A percentile compares a stretch with the other conserved stretches of the same genome.
phyloP scores from a whole-genome alignment of 345 rosid genomes.

The Litchi chinensis region DNA sequence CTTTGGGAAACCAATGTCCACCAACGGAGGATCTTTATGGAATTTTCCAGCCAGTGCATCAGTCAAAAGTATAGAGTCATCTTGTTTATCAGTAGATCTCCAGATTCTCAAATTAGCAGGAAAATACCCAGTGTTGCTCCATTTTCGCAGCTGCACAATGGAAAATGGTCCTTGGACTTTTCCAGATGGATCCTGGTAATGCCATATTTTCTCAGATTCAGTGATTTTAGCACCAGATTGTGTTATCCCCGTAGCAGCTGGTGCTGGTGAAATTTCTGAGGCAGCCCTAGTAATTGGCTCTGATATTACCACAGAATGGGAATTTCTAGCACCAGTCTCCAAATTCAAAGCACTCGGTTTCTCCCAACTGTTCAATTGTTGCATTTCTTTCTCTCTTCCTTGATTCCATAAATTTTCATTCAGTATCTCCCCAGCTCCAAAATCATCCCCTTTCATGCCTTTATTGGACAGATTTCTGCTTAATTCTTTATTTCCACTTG shows the following conservation, averaged over 20 bases:
- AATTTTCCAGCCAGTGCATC: conserved; percentile 77
- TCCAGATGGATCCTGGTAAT: conserved; percentile 93
- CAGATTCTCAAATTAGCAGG: conserved; percentile 86
- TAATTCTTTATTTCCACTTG: conserved; percentile 57
- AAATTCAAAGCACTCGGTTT: conserved; percentile 48
- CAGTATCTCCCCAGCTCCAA: conserved; percentile 50
- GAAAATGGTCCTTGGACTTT: conserved; percentile 98
- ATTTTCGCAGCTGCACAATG: conserved; percentile 87
- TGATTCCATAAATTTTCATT: conserved; percentile 60
- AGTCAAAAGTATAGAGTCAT: conserved; percentile 71
- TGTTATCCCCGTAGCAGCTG: conserved; percentile 38
- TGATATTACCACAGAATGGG: conserved; percentile 35
- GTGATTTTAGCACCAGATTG: conserved; percentile 51
- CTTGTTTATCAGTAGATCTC: conserved; percentile 62
- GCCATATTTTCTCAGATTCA: conserved; percentile 93
- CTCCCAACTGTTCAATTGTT: conserved; percentile 53
- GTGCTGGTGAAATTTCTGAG: conserved; percentile 42
- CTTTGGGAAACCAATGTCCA: conserved; percentile 35
- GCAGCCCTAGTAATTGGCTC: conserved; percentile 49
- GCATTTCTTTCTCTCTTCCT: conserved; percentile 62
- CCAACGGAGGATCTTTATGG: conserved; percentile 50
- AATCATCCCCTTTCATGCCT: conserved; percentile 64
- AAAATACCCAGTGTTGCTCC: conserved; percentile 93
- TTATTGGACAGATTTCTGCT: conserved; percentile 66
- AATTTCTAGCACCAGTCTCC: conserved; percentile 43